Evolutionary conservation across 768 basidiomycete genomes (phyloP).

Genomic region (Naganishia friedmannii): DNA sequence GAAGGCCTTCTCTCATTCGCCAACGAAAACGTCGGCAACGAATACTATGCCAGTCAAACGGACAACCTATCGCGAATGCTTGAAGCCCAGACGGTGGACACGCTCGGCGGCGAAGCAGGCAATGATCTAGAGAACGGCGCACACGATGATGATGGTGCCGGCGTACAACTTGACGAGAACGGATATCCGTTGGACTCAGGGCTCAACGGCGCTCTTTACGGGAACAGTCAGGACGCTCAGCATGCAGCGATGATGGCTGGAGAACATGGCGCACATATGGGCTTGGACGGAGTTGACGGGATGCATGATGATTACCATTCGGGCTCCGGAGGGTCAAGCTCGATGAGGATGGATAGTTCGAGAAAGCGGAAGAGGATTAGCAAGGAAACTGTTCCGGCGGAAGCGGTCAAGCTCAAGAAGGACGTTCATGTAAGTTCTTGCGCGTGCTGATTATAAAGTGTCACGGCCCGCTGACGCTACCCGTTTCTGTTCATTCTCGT

Average conservation of each 20-base stretch:
- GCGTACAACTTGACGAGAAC: slow-evolving; percentile 20
- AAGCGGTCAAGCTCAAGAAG: slow-evolving; percentile 42
- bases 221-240: slow-evolving; percentile 16
- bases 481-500: too few species aligned
- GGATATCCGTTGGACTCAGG: slow-evolving; percentile 15
- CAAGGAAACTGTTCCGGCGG: slow-evolving; percentile 16
- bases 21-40: slow-evolving; percentile 15
- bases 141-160: not conserved
- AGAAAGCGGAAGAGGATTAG: slow-evolving; percentile 29
- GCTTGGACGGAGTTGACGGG: slow-evolving; percentile 21
- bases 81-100: slow-evolving; percentile 15
- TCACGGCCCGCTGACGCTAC: not conserved
- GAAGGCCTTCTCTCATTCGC: slow-evolving; percentile 31
- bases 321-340: slow-evolving; percentile 4
- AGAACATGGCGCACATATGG: slow-evolving; percentile 19
- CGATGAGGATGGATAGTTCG: slow-evolving; percentile 17
- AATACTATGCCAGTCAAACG: slow-evolving; percentile 13
- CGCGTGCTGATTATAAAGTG: not conserved
- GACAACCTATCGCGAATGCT: slow-evolving; percentile 22
- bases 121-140: slow-evolving; percentile 22
- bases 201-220: slow-evolving; percentile 2
- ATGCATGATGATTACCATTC: slow-evolving; percentile 28
- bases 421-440: slow-evolving; percentile 50
- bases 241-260: slow-evolving; percentile 18
- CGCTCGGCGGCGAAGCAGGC: not conserved